phyloP scores from a whole-genome alignment of 129 eudicot genomes.

The Saussurea involucrata region DNA sequence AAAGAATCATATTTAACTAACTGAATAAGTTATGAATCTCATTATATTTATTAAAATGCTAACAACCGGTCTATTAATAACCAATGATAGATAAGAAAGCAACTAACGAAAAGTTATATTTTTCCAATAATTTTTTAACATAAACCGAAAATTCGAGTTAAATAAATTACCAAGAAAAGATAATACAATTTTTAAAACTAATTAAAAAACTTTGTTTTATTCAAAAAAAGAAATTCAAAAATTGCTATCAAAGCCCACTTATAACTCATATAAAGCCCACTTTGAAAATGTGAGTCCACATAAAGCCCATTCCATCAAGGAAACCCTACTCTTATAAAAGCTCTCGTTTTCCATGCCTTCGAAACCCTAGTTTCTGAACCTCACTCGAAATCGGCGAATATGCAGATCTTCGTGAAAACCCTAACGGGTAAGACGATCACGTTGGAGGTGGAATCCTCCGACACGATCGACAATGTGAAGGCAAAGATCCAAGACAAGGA shows the following conservation, averaged over 20 bases:
- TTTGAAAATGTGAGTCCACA: background rate
- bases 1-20: too few species aligned
- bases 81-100: too few species aligned
- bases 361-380: background rate
- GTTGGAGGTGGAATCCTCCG: constrained; percentile 53
- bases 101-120: too few species aligned
- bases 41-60: too few species aligned
- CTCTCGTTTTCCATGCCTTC: background rate
- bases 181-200: too few species aligned
- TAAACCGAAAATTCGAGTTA: too few species aligned
- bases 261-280: background rate
- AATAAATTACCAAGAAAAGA: too few species aligned
- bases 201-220: too few species aligned
- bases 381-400: constrained; percentile 6
- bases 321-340: constrained; percentile 21
- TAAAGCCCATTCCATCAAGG: constrained; percentile 4
- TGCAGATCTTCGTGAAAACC: constrained; percentile 86
- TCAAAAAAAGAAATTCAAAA: too few species aligned
- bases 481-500: constrained; percentile 77
- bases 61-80: too few species aligned
- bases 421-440: constrained; percentile 61
- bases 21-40: too few species aligned
- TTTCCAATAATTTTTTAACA: too few species aligned
- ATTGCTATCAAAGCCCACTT: background rate
- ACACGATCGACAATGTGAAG: constrained; percentile 68